These are phyloP conservation scores for Trichophyton rubrum DNA, from an alignment of 2,329 filamentous ascomycete species.

Conservation along the genomic window DNA sequence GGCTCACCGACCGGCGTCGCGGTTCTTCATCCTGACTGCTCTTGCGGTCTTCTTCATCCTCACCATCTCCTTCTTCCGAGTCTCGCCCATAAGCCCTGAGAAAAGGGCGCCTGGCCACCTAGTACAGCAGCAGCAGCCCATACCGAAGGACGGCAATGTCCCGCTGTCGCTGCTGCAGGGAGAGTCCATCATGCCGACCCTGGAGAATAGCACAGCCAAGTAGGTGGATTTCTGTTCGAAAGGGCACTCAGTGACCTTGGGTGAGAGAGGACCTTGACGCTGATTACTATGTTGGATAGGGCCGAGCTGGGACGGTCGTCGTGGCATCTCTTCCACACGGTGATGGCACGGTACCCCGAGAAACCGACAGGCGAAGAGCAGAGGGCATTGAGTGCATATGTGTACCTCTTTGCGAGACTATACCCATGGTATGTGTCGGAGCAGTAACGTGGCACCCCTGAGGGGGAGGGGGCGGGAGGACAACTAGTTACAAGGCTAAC, in stretches of 20 bases:
- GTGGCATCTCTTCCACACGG: slow-evolving; percentile 56
- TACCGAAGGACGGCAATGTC: slow-evolving; percentile 11
- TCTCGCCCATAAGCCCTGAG: slow-evolving; percentile 27
- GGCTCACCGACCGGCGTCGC: slow-evolving; percentile 25
- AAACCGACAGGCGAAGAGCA: slow-evolving; percentile 49
- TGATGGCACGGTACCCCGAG: slow-evolving; percentile 54
- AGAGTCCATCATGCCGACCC: slow-evolving; percentile 34
- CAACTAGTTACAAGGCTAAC: too few relatives aligned
- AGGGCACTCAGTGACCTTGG: too few relatives aligned
- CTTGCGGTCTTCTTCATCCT: slow-evolving; percentile 24
- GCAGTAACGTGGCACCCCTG: too few relatives aligned
- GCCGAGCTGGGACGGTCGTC: slow-evolving; percentile 52
- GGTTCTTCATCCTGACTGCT: slow-evolving; percentile 25
- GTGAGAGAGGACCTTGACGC: too few relatives aligned
- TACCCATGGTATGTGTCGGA: slow-evolving; percentile 44
- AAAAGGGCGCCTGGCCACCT: slow-evolving; percentile 31
- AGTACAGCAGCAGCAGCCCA: slow-evolving; percentile 17
- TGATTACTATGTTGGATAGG: slow-evolving; percentile 21
- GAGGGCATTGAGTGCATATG: slow-evolving; percentile 46
- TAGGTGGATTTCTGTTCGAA: slow-evolving; percentile 15
- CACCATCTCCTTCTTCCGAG: slow-evolving; percentile 28
- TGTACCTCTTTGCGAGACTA: slow-evolving; percentile 51
- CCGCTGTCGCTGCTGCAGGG: slow-evolving; percentile 30
- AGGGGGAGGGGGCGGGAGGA: too few relatives aligned
- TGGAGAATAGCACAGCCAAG: slow-evolving; percentile 40